Evolutionary conservation across 225 moss, liverwort and hornwort species (phyloP), one percentile per base, ranked within the genome.

Genomic region (Asterella californica): DNA sequence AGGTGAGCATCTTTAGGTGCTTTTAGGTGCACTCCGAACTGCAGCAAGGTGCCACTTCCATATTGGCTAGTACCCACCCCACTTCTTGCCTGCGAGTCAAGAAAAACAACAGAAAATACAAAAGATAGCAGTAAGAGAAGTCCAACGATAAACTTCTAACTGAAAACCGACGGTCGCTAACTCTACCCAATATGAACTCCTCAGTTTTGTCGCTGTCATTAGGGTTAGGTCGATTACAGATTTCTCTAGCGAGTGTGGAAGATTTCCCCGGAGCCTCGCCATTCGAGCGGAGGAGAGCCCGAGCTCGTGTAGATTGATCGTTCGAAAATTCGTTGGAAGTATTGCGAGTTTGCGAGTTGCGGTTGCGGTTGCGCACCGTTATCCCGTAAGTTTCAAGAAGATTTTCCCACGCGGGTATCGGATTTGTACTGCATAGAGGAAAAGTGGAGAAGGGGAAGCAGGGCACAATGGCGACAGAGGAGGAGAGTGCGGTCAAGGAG

Each of bases 401-500:
- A 30, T 19, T 49, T 53, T 50, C 52, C 30, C 30, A 6, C 11
- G 0, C 17, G n/a, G 27, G 5, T 0, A 50, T 24, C 19, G 25
- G 52, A 27, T 9, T 74, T 17, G 74, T 15, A 15, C 53, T 36
- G 76, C 18, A 24, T 21, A 1, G 76, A 55, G 76, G 8, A 15
- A 25, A 59, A 0, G 5, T 42, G 6, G 37, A n/a, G n/a, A n/a
- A n/a, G 11, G 42, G 61, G 36, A 59, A 59, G 55, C 34, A 52
- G 74, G 67, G 25, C 24, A 55, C 42, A 47, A 69, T 83, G 63
- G 81, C 80, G 85, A 89, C 96, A 59, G 96, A 96, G 85, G 96
- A 96, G 61, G 96, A 96, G 83, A 93, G 92, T 78, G 91, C 96
- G 7, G 96, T 96, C 80, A 96, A 94, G 92, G 96, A 96, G 85